Evolutionary conservation across 129 eudicot genomes (phyloP), one percentile per base, ranked within the genome.

Genomic region (Erigeron canadensis): DNA sequence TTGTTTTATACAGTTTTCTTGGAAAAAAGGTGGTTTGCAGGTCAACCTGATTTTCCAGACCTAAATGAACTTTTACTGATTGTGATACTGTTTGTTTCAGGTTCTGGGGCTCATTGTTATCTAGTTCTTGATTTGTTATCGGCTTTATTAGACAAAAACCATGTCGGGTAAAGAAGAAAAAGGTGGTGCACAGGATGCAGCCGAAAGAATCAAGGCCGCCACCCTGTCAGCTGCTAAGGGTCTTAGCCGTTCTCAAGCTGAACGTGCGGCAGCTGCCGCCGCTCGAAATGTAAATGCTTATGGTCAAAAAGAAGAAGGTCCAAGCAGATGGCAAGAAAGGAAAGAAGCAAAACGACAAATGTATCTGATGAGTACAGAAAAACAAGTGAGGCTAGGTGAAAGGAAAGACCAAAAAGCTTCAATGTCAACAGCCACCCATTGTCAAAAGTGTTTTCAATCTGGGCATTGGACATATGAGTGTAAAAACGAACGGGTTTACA

Each of bases 261-360:
- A 93, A 66, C 95, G 90, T 10, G 98, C 98, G 48, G 98, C 98
- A 7, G 59, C 95, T 1, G 96, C 98, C 7, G 98, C 98, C 5
- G 96, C 88, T 9, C 84, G 98, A 1, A 93, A 93, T 18, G 98
- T 93, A 47, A 89, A 93, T 63, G 98, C 98, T 1, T 93, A 93
- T 65, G 98, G 98, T 46, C 98, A 93, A 77, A 93, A 93, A 80
- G 98, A 93, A 79, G 98, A 93, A 80, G 98, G 98, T 48, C 98
- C 98, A 0, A 93, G 98, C 56, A 84, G 98, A 87, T 93, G 98
- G 98, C 98, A 93, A 78, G 98, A 93, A 74, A 85, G 98, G 75
- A 89, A 93, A 84, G 98, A 93, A 78, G 95, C 92, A 41, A 93
- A 93, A 82, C 66, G 98, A 56, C 98, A 93, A 78, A 93, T 93